These are phyloP conservation scores for Trypanosoma melophagium DNA, from an alignment of 208 protist genomes.

Conservation along the genomic window DNA sequence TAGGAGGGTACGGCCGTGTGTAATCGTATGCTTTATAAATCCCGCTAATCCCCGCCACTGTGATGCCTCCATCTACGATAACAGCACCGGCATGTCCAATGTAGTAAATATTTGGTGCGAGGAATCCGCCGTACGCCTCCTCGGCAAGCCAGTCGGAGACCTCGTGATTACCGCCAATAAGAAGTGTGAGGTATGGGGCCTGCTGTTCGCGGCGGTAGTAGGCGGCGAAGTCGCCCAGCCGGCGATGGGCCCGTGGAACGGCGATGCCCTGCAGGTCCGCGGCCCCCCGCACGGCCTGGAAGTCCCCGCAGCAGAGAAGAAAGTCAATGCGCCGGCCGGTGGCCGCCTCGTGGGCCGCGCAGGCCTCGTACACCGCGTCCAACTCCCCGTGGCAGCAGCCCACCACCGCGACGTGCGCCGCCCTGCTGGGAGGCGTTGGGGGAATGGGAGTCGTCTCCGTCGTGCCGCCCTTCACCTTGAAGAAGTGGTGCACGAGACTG, in stretches of 20 bases:
- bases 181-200: conserved; percentile 97
- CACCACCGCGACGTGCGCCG: conserved; percentile 92
- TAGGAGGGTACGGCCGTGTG: conserved; percentile 55
- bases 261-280: conserved; percentile 94
- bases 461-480: conserved; percentile 31
- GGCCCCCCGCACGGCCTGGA: conserved; percentile 93
- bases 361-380: conserved; percentile 94
- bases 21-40: conserved; percentile 90
- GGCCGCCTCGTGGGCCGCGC: conserved; percentile 69
- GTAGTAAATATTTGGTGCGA: conserved; percentile 98
- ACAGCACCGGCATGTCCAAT: conserved; percentile 94
- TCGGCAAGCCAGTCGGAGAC: conserved; percentile 94
- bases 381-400: conserved; percentile 98
- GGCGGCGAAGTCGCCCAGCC: conserved; percentile 93
- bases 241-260: conserved; percentile 94
- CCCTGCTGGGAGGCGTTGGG: conserved; percentile 17
- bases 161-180: conserved; percentile 99
- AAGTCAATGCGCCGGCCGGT: conserved; percentile 94
- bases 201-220: conserved; percentile 90
- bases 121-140: conserved; percentile 95
- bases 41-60: conserved; percentile 79
- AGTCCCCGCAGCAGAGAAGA: conserved; percentile 98
- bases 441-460: background rate
- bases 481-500: conserved; percentile 41
- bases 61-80: conserved; percentile 70